A percentile compares a stretch with the other conserved stretches of the same genome.
Conservation (phyloP, 495 filamentous ascomycete species). For the Rusavskia elegans region DNA sequence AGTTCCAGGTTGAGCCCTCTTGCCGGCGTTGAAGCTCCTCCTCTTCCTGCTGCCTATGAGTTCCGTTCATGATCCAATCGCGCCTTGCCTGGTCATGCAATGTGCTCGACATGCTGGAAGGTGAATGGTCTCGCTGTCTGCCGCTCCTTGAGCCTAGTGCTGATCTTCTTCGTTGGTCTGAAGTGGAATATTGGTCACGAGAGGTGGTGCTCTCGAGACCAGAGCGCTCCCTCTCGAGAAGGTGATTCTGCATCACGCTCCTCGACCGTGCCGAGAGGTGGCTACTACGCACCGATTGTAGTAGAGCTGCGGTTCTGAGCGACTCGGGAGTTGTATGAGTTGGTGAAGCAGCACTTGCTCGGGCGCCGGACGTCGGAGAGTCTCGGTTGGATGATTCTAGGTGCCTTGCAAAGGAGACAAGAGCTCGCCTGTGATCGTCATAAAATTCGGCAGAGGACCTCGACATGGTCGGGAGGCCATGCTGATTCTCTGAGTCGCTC, state of each 20-base stretch:
- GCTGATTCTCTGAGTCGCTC: not conserved
- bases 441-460: not conserved
- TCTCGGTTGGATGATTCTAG: not conserved
- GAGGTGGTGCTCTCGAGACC: slow-evolving; percentile 13
- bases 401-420: not conserved
- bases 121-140: not conserved
- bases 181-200: not conserved
- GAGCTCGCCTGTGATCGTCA: not conserved
- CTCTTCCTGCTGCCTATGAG: slow-evolving; percentile 6
- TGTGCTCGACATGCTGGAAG: not conserved
- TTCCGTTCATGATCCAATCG: slow-evolving; percentile 3
- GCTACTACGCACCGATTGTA: slow-evolving; percentile 33
- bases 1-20: slow-evolving; percentile 28
- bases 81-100: not conserved
- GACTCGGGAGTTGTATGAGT: slow-evolving; percentile 4
- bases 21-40: slow-evolving; percentile 3
- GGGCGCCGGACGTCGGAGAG: not conserved
- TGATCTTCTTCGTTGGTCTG: not conserved
- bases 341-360: not conserved
- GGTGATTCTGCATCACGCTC: slow-evolving; percentile 23
- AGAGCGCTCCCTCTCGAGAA: slow-evolving; percentile 26
- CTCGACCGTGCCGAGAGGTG: slow-evolving; percentile 27
- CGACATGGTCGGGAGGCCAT: not conserved
- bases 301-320: slow-evolving; percentile 25
- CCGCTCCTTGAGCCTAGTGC: not conserved